phyloP scores from a whole-genome alignment of 257 asterid genomes.

The Henckelia pumila region DNA sequence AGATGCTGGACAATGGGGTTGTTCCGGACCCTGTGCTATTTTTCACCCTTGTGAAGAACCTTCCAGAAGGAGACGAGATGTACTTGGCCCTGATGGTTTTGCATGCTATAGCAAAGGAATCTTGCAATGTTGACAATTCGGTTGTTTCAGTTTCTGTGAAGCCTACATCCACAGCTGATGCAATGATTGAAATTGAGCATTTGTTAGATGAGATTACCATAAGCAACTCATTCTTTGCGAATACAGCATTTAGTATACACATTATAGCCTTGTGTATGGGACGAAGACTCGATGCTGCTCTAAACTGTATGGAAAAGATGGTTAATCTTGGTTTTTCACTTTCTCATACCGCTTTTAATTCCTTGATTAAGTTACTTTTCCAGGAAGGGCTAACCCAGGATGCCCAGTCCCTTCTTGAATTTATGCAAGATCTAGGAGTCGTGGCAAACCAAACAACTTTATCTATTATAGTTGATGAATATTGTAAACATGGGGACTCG shows the following conservation, averaged over 20 bases:
- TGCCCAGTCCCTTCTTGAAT: slow-evolving; percentile 41
- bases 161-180: slow-evolving; percentile 24
- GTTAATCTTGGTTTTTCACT: slow-evolving; percentile 36
- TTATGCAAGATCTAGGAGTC: slow-evolving; percentile 47
- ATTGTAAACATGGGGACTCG: slow-evolving; percentile 43
- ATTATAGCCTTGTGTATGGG: slow-evolving; percentile 52
- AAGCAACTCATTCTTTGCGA: slow-evolving; percentile 32
- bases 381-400: slow-evolving; percentile 42
- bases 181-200: slow-evolving; percentile 40
- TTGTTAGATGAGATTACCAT: slow-evolving; percentile 42
- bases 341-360: slow-evolving; percentile 48
- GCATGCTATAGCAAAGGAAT: slow-evolving; percentile 46
- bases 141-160: slow-evolving; percentile 9
- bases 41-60: slow-evolving; percentile 45
- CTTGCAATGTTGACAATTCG: slow-evolving; percentile 35
- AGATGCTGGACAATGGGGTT: slow-evolving; percentile 43
- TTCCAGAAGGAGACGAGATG: slow-evolving; percentile 42
- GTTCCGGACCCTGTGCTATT: slow-evolving; percentile 63
- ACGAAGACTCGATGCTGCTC: slow-evolving; percentile 42
- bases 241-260: slow-evolving; percentile 49
- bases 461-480: slow-evolving; percentile 38
- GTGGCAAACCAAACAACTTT: slow-evolving; percentile 45
- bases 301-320: slow-evolving; percentile 48
- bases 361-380: slow-evolving; percentile 48
- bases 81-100: slow-evolving; percentile 40